Conservation (phyloP, 176 grass and related monocot species). For the Chrysopogon serrulatus region DNA sequence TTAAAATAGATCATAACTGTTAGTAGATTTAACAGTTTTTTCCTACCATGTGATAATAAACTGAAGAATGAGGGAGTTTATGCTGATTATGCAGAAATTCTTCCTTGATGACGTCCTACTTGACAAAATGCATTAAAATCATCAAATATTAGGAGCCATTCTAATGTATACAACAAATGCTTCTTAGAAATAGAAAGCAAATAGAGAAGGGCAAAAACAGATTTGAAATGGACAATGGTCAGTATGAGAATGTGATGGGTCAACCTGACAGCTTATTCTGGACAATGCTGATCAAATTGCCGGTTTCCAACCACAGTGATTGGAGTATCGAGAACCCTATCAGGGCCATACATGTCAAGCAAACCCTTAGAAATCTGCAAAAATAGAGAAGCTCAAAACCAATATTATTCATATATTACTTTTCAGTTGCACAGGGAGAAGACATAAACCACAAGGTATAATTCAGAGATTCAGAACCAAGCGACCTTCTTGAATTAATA, state of each 20-base stretch:
- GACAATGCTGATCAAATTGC: background rate
- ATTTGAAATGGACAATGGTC: conserved; percentile 44
- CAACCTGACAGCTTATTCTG: background rate
- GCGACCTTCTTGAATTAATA: background rate
- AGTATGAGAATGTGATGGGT: background rate
- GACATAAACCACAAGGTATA: background rate
- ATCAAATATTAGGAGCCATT: background rate
- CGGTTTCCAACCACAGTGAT: conserved; percentile 70
- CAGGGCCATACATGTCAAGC: conserved; percentile 93
- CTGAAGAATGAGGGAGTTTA: background rate
- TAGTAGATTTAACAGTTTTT: background rate
- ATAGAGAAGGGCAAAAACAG: background rate
- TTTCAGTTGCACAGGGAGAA: background rate
- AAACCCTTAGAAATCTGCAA: conserved; percentile 87
- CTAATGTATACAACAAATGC: background rate
- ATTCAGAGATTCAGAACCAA: background rate
- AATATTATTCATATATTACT: background rate
- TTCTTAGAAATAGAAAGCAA: background rate
- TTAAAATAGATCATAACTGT: background rate
- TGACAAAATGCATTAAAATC: background rate
- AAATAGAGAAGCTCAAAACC: background rate
- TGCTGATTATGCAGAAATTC: background rate
- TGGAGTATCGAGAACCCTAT: conserved; percentile 96
- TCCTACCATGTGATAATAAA: background rate
- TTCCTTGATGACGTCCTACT: background rate